These are phyloP conservation scores for Hypoxylon sp. DNA, from an alignment of 2,329 filamentous ascomycete species.

Conservation along the genomic window DNA sequence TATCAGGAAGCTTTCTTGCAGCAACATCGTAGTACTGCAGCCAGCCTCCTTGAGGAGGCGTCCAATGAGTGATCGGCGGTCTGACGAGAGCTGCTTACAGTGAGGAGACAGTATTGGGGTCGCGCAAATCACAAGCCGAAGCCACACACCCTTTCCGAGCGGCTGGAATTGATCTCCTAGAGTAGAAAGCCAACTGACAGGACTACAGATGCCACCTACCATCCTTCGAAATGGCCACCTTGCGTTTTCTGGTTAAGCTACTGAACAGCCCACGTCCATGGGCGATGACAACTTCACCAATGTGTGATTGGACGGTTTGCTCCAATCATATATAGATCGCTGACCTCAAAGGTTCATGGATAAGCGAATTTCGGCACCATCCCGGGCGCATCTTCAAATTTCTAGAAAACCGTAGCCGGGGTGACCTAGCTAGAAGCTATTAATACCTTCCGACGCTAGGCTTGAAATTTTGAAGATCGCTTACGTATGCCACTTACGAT, in stretches of 20 bases:
- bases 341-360: too few relatives aligned
- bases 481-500: not conserved
- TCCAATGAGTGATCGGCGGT: constrained; percentile 10
- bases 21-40: constrained; percentile 1
- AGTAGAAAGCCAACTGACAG: not conserved
- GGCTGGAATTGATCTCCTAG: constrained; percentile 5
- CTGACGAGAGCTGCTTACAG: not conserved
- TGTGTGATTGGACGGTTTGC: too few relatives aligned
- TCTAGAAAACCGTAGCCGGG: too few relatives aligned
- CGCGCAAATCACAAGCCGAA: constrained; percentile 14
- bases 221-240: not conserved
- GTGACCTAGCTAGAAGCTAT: too few relatives aligned
- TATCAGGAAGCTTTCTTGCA: constrained; percentile 8
- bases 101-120: constrained; percentile 2
- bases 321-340: too few relatives aligned
- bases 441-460: not conserved
- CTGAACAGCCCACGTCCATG: too few relatives aligned
- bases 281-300: too few relatives aligned
- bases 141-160: constrained; percentile 3
- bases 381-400: too few relatives aligned
- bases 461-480: too few relatives aligned
- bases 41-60: not conserved
- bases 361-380: too few relatives aligned
- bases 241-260: not conserved
- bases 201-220: not conserved